Base-by-base conservation (phyloP, 768 basidiomycete genomes). In the Cystoderma amianthinum region DNA sequence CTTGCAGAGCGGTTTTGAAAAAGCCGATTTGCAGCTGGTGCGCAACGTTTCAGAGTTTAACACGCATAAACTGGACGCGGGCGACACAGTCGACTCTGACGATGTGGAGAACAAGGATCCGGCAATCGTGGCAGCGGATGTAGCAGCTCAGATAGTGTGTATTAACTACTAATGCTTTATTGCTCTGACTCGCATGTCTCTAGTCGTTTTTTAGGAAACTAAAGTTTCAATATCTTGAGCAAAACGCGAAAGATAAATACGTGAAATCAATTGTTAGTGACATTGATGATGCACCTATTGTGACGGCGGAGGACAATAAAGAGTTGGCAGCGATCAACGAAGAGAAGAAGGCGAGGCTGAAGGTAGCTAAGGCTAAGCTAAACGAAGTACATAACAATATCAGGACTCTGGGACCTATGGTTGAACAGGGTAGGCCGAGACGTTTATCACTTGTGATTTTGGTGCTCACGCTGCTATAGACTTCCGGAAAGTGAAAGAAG, bases 241-340 rank as follows among this genome's bases (percentile, higher is more conserved):
- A 91, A 58, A 87, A 91, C 49, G 87, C 92, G 2, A 95, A 94
- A 55, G 80, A 89, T 51, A 82, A 85, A 60, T 94, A 93, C 53
- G 72, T 92, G 50, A 84, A 85, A 57, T 81, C 80, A 1, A 91
- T 94, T 50, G 83, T 91, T 37, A 87, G 82, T 55, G 85, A 92
- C 47, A 79, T 78, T 41, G 80, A 88, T 50, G 87, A 93, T 44
- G 85, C 88, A 0, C 84, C 85, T 2, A 76, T 81, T 44, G 78
- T 92, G 30, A 84, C 83, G 4, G 79, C 79, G 5, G 83, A 83
- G n/a, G 81, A 84, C 46, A 93, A 92, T 51, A 78, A 83, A 45
- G 72, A 71, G 16, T 70, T 88, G 6, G 61, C 70, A 17, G 51
- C 64, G 4, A 60, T 62, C 36, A 91, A 89, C 50, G 78, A 76